Conservation (phyloP, 805 yeast genomes). For the Candida mattraensis region DNA sequence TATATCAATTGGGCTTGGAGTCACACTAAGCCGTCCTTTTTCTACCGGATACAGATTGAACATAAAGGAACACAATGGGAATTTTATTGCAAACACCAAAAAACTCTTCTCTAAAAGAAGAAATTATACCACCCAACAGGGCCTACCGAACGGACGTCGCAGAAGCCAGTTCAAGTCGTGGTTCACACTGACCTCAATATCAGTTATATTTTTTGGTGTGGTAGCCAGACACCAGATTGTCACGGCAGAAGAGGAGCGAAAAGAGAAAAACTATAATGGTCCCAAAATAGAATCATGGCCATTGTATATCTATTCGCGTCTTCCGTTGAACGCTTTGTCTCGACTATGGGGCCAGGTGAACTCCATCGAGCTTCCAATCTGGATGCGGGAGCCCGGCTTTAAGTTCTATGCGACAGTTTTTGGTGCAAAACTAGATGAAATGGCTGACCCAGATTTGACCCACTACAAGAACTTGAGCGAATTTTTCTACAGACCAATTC, state of each 20-base stretch:
- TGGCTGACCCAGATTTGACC: conserved; percentile 76
- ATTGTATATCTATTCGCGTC: conserved; percentile 80
- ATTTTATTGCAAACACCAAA: conserved; percentile 29
- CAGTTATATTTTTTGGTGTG: conserved; percentile 54
- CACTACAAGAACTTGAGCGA: conserved; percentile 82
- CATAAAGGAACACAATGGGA: conserved; percentile 11
- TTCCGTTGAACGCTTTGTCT: conserved; percentile 88
- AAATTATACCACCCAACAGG: conserved; percentile 9
- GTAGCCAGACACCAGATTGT: conserved; percentile 39
- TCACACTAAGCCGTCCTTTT: conserved; percentile 21
- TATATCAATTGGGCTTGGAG: conserved; percentile 20
- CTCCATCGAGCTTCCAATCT: conserved; percentile 76
- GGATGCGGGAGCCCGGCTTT: conserved; percentile 84
- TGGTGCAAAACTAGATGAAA: conserved; percentile 88
- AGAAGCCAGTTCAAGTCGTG: conserved; percentile 34
- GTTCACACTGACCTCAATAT: conserved; percentile 56
- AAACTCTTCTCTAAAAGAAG: conserved; percentile 24
- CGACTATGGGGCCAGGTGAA: conserved; percentile 95
- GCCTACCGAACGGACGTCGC: conserved; percentile 10
- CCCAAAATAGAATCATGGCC: conserved; percentile 81
- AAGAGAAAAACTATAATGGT: conserved; percentile 29
- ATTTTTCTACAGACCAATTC: conserved; percentile 82
- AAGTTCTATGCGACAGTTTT: conserved; percentile 73
- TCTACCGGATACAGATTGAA: conserved; percentile 8
- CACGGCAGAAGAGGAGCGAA: conserved; percentile 24